Evolutionary conservation across 345 rosid species (phyloP).

Genomic region (Moricandia arvensis): DNA sequence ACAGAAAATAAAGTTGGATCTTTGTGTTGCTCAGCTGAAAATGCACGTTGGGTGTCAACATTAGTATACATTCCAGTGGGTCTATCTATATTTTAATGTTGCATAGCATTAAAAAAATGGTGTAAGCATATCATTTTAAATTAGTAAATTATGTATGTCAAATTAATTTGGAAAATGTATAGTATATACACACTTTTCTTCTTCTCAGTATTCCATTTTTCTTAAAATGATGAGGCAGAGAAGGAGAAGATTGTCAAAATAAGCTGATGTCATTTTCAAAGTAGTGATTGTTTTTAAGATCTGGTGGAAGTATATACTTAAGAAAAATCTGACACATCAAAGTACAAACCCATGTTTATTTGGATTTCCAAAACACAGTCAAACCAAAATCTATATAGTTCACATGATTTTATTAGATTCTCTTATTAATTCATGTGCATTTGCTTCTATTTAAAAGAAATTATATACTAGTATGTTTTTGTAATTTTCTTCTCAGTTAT

Average conservation of each 20-base stretch:
- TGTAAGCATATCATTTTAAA: neutral
- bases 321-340: slow-evolving; percentile 39
- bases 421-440: slow-evolving; percentile 6
- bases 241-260: slow-evolving; percentile 29
- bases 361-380: slow-evolving; percentile 32
- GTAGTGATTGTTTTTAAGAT: slow-evolving; percentile 34
- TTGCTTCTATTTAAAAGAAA: neutral
- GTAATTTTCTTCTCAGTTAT: neutral
- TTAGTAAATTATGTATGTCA: neutral
- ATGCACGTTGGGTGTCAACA: neutral
- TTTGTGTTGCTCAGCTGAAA: neutral
- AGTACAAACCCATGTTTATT: slow-evolving; percentile 36
- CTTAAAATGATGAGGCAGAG: slow-evolving; percentile 31
- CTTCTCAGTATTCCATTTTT: neutral
- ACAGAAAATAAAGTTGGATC: neutral
- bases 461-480: neutral
- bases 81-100: neutral
- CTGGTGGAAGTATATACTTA: slow-evolving; percentile 29
- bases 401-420: slow-evolving; percentile 19
- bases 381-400: slow-evolving; percentile 30
- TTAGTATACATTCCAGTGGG: neutral
- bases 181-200: neutral
- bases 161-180: slow-evolving; percentile 7
- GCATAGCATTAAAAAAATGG: neutral
- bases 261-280: slow-evolving; percentile 41